Conservation (phyloP, 179 eudicot genomes). For the Sideroxylon spinosum region DNA sequence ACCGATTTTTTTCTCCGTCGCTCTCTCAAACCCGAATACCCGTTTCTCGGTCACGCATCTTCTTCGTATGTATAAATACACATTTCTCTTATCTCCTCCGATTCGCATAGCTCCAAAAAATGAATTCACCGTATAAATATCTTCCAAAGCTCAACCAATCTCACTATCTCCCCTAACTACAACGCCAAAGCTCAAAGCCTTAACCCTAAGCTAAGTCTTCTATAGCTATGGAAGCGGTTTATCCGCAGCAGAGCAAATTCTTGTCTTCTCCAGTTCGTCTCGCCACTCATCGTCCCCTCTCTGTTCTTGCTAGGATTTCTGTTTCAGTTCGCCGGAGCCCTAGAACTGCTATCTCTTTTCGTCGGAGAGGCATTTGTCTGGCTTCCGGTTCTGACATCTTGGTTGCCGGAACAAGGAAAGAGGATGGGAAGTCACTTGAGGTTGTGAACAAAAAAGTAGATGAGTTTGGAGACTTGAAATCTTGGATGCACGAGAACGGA, state of each 20-base stretch:
- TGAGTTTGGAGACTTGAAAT: conserved; percentile 52
- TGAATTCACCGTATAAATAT: conserved; percentile 6
- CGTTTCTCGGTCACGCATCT: neutral
- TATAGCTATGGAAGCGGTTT: conserved; percentile 26
- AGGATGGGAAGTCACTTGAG: conserved; percentile 26
- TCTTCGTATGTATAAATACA: neutral
- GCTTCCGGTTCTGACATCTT: conserved; percentile 47
- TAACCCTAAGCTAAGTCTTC: neutral
- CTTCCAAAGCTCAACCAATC: neutral
- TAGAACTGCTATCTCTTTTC: conserved; percentile 11
- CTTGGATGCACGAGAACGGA: conserved; percentile 89
- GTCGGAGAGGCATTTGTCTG: conserved; percentile 22
- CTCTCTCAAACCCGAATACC: neutral
- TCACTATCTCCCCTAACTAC: neutral
- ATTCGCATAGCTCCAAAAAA: neutral
- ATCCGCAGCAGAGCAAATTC: conserved; percentile 20
- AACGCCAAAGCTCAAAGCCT: neutral
- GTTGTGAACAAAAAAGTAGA: conserved; percentile 29
- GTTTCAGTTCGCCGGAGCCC: conserved; percentile 14
- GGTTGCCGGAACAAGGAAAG: conserved; percentile 28
- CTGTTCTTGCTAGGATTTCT: conserved; percentile 25
- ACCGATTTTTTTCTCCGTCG: neutral
- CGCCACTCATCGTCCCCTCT: conserved; percentile 23
- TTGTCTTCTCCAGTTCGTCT: conserved; percentile 26
- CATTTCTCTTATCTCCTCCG: neutral